Percentiles rank a stretch among this genome's conserved stretches.
Conservation (phyloP, 1,139 yeast species). For the Sugiyamaella pinicola region DNA sequence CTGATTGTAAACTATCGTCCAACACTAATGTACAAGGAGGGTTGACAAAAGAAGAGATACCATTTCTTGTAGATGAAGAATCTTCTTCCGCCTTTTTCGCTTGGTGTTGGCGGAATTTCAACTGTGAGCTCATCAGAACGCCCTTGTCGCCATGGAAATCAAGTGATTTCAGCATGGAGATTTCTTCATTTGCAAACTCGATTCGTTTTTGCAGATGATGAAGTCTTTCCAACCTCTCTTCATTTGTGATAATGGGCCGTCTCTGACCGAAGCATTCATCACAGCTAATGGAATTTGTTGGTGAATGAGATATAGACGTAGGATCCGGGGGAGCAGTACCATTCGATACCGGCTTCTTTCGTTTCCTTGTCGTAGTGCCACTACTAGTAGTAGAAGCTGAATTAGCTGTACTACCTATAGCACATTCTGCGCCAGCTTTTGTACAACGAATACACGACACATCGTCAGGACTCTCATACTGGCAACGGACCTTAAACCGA, state of each 20-base stretch:
- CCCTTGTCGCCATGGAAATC: conserved; percentile 17
- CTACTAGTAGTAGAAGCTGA: background rate
- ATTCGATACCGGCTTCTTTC: conserved; percentile 3
- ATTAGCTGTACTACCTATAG: conserved; percentile 32
- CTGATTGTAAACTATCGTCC: conserved; percentile 17
- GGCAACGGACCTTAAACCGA: conserved; percentile 57
- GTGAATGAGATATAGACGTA: background rate
- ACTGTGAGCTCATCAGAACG: conserved; percentile 7
- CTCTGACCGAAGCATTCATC: conserved; percentile 11
- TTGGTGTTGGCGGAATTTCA: conserved; percentile 19
- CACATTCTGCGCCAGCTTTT: conserved; percentile 50
- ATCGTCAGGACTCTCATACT: conserved; percentile 51
- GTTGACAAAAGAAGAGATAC: conserved; percentile 32
- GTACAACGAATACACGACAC: conserved; percentile 53
- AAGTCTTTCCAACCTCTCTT: conserved; percentile 12
- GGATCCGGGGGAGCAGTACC: background rate
- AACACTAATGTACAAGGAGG: conserved; percentile 33
- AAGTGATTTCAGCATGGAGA: conserved; percentile 13
- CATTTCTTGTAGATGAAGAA: background rate
- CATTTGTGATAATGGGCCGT: conserved; percentile 11
- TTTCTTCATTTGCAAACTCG: conserved; percentile 14
- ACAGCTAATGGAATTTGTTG: conserved; percentile 4
- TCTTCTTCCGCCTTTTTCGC: conserved; percentile 12
- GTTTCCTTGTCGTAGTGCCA: conserved; percentile 1
- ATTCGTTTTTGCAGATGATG: conserved; percentile 6